Evolutionary conservation across 345 rosid genomes (phyloP).

Genomic region (Aquilaria malaccensis): DNA sequence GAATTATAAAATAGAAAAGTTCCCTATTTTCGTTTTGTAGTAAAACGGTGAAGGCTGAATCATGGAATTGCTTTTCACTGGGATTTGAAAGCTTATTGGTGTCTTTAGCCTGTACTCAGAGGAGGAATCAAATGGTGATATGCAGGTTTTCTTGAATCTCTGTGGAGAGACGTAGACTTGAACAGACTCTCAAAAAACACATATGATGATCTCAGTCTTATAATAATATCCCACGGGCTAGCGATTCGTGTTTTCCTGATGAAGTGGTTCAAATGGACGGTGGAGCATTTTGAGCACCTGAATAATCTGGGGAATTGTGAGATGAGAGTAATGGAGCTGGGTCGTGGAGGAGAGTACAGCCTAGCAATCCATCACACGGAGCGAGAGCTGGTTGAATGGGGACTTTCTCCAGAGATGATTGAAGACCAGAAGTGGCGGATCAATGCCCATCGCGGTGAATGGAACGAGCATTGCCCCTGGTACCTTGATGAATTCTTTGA

Average conservation of each 20-base stretch:
- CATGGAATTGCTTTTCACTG: not conserved
- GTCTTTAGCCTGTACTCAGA: not conserved
- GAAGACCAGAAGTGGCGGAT: constrained; percentile 81
- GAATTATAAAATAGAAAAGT: not conserved
- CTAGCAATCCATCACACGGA: constrained; percentile 75
- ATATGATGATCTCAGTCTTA: constrained; percentile 66
- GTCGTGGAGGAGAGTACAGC: constrained; percentile 82
- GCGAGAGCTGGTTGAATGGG: constrained; percentile 74
- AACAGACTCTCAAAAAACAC: constrained; percentile 61
- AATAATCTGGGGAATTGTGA: constrained; percentile 76
- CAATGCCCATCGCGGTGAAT: constrained; percentile 42
- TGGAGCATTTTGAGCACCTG: constrained; percentile 72
- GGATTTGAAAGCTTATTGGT: not conserved
- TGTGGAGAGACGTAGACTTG: constrained; percentile 94
- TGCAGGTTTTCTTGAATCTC: constrained; percentile 89
- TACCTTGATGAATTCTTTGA: constrained; percentile 63
- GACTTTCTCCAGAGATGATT: constrained; percentile 78
- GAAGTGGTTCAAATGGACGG: constrained; percentile 99
- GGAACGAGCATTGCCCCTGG: constrained; percentile 73
- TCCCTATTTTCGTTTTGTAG: not conserved
- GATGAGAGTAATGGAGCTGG: constrained; percentile 73
- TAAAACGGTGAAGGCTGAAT: not conserved
- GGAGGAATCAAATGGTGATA: not conserved
- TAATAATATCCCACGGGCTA: constrained; percentile 76
- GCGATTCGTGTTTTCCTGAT: constrained; percentile 82